Base-by-base conservation (phyloP, 345 rosid genomes). In the Lenwebbia sp. region DNA sequence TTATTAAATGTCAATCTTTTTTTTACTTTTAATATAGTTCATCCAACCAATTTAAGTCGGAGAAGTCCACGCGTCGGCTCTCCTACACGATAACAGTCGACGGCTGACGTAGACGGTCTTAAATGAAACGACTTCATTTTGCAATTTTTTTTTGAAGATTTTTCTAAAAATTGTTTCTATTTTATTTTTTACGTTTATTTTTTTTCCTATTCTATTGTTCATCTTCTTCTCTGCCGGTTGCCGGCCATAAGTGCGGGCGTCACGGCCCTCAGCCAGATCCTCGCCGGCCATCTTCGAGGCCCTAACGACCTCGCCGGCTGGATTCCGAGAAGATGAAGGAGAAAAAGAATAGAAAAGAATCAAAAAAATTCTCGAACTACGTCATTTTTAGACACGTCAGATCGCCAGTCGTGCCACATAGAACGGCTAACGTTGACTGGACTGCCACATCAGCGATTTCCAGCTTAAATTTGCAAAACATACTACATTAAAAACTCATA, bases 371-470 rank as follows among this genome's bases (percentile, higher is more conserved):
- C 40, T 7, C 11, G 7, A 62, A 2, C 0, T 0, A 65, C 1
- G 0, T 65, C 41, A 33, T 17, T 17, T 65, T 65, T 1, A 65
- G 9, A 10, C n/a, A 22, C 2, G 8, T 65, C 1, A 4, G 1
- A 65, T 65, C 10, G 9, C 10, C 2, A 3, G 0, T 21, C 56
- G 1, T 54, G 56, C 8, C 55, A 1, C 55, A 6, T 53, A 53
- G 9, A 5, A 17, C 1, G 7, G 0, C 2, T 21, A 2, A 3
- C 0, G 4, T 4, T 54, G 8, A 7, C 0, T 54, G 0, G 22
- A 30, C 22, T 1, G 0, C 23, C 23, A 62, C 10, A 22, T 15
- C 11, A 30, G 8, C 17, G 7, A 14, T 62, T 62, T 30, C 2
- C 4, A 1, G 0, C 41, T 62, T 62, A 30, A 62, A 62, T 62